Base-by-base conservation (phyloP, 345 rosid genomes). In the Limnanthes douglasii region DNA sequence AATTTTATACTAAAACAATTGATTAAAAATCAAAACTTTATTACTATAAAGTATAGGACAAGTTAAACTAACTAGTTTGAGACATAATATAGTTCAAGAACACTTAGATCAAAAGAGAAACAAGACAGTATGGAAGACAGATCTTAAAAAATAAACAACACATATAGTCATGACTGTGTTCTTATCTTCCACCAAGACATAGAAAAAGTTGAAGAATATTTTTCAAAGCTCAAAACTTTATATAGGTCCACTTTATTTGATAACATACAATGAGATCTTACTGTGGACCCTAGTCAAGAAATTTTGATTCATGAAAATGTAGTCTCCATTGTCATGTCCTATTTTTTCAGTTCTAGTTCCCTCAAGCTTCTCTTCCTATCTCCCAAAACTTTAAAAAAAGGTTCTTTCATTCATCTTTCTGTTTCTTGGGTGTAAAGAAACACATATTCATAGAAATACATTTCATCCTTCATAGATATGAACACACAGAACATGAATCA, bases 401-500 rank as follows among this genome's bases (percentile, higher is more conserved):
- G n/a, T n/a, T n/a, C n/a, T n/a, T n/a, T n/a, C n/a, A n/a, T n/a
- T n/a, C 34, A 42, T 6, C 15, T 42, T 46, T 26, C 26, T 30
- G 32, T 45, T 27, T 16, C 59, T 65, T 50, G 46, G 44, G 42
- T 31, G 37, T 44, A 47, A 58, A 62, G 51, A 37, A 54, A 46
- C 21, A 19, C 30, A 34, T 21, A 38, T 12, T 21, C 14, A 47
- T 46, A 21, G 21, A 16, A n/a, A 41, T 46, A 20, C 33, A 39
- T 15, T 45, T 56, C 16, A 12, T 13, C 51, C 21, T 57, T 51
- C 10, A 49, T 55, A 32, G 59, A 43, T 16, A 20, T 43, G 54
- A 53, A 40, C 49, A 47, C 51, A 47, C 65, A 54, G 12, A 39
- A 53, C 44, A 18, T 45, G 21, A 53, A 50, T 46, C 62, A 58